Base-by-base conservation (phyloP, 495 filamentous ascomycete genomes). In the Penicillium roqueforti region DNA sequence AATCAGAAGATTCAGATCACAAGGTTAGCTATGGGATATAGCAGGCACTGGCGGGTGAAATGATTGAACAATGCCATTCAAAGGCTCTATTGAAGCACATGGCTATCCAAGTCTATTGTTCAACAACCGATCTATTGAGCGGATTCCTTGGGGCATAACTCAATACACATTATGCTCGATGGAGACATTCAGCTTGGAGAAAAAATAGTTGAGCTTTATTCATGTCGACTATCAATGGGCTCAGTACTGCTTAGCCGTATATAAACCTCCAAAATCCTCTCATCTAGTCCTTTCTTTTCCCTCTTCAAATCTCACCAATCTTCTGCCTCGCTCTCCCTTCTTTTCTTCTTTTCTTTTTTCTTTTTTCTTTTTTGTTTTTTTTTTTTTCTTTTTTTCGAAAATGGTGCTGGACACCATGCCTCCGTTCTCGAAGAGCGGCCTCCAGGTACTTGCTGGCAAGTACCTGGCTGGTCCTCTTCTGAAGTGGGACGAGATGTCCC, bases 361-460 rank as follows among this genome's bases (percentile, higher is more conserved):
- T 16, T 23, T 16, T 46, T 32, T 6, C 20, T 14, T 32, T 31
- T 49, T 9, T n/a, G n/a, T 4, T 20, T 18, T 48, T n/a, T n/a
- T 46, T 32, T 6, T 31, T 14, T 32, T 31, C 39, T 9, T n/a
- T 26, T 4, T 20, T 18, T 48, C 7, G 32, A 43, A 26, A 13
- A 23, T 22, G 22, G 22, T 25, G 22, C 41, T 23, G 13, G 41
- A 26, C 41, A 23, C 41, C 41, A 20, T 32, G 26, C 14, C 37
- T 29, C 28, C 38, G 3, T 51, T 51, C 48, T 41, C 37, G 26
- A 42, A 42, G 37, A 32, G 19, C 9, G 48, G 19, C 48, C 38
- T 51, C 37, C 38, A 51, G 37, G 26, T 32, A 41, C 37, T 42
- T 3, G 48, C 48, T 10, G 13, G 28, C 48, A 13, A 13, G 37